Base-by-base conservation (phyloP, 371 early-diverging fungal genomes). In the Rhizopus stolonifer region DNA sequence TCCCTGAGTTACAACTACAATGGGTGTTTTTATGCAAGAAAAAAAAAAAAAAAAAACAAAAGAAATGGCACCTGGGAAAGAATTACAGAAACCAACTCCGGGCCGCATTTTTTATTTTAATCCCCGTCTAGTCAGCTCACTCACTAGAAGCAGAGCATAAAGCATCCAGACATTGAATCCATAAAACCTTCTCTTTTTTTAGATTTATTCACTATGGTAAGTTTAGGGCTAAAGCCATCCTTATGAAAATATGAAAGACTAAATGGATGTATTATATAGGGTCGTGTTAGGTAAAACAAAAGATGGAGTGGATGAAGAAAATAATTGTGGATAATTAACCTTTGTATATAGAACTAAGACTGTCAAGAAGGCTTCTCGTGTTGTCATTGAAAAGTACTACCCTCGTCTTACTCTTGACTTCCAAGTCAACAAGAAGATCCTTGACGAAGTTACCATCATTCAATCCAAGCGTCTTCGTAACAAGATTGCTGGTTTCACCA, bases 401-500 rank as follows among this genome's bases (percentile, higher is more conserved):
- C 94, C 96, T 63, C 91, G 97, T 68, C 92, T 99, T 61, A 98
- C 96, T 64, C 85, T 94, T 61, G 99, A 99, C 78, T 99, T 99
- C 93, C 99, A 99, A 81, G 93, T 96, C 86, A 99, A 99, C 95
- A 98, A 99, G 93, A 90, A 90, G 80, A 95, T 99, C 76, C 87
- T 90, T 74, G 90, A 91, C 79, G 99, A 98, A 79, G 98, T 99
- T 54, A 96, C 99, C 65, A 90, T 96, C 75, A 96, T 99, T 67
- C 84, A 96, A 64, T 92, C 98, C 73, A 99, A 99, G 94, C 94
- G 98, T 70, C 91, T 99, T 70, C 92, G 99, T 80, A 99, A 99
- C 92, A 96, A 99, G 91, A 96, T 99, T 70, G 99, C 99, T 69
- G 99, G 99, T 68, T 99, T 98, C 92, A 96, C 99, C 80, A 99